Evolutionary conservation across 2,329 filamentous ascomycete genomes (phyloP).

Genomic region (Penicillium decumbens): DNA sequence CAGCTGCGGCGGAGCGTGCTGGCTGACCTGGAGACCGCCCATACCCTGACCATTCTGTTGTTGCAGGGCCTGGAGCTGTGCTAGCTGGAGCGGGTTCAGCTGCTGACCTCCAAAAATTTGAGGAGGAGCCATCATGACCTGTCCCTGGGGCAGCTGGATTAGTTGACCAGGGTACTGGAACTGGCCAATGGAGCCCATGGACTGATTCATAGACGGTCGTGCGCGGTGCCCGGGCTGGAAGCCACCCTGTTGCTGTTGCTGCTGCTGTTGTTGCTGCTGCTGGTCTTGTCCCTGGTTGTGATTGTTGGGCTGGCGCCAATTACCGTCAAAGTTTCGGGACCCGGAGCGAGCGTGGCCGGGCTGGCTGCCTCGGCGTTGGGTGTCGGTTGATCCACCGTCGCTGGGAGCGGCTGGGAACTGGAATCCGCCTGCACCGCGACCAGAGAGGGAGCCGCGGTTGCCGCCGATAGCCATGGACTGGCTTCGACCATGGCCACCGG

Average conservation of each 20-base stretch:
- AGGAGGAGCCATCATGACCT: constrained; percentile 73
- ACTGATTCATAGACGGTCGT: constrained; percentile 80
- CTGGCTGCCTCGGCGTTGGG: constrained; percentile 69
- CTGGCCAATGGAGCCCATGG: constrained; percentile 72
- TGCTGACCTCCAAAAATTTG: constrained; percentile 81
- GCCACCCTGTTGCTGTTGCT: constrained; percentile 46
- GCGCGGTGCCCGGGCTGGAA: constrained; percentile 92
- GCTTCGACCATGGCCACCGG: constrained; percentile 56
- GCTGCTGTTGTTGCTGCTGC: constrained; percentile 57
- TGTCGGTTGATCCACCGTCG: constrained; percentile 53
- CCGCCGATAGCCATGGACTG: constrained; percentile 53
- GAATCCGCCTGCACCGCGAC: constrained; percentile 66
- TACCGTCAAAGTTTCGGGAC: constrained; percentile 94
- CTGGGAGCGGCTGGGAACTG: constrained; percentile 57
- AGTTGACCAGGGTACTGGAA: constrained; percentile 88
- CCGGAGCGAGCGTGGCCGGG: constrained; percentile 70
- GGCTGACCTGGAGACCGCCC: constrained; percentile 62
- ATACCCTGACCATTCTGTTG: constrained; percentile 77
- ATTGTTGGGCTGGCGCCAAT: constrained; percentile 82
- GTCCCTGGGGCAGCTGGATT: constrained; percentile 75
- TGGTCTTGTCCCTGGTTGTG: constrained; percentile 46
- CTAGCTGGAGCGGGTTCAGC: constrained; percentile 80
- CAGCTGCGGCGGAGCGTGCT: constrained; percentile 65
- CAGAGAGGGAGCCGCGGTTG: constrained; percentile 60
- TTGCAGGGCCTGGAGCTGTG: constrained; percentile 87